Percentiles rank a stretch among this genome's conserved stretches.
These are phyloP conservation scores for Magnolia officinalis DNA, from an alignment of 164 flowering plant species.

Conservation along the genomic window DNA sequence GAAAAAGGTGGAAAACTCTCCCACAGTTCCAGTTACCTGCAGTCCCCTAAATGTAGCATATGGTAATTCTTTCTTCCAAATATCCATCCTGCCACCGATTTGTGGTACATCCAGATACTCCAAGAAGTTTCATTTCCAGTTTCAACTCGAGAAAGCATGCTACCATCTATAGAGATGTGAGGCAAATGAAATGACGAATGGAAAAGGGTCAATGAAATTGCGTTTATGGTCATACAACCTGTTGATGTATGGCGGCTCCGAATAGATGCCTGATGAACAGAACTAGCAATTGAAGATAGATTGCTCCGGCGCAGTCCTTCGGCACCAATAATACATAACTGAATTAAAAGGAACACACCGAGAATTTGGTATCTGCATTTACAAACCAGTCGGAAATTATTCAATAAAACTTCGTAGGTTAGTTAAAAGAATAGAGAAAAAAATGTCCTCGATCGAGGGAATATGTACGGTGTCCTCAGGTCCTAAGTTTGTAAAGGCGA, in stretches of 20 bases:
- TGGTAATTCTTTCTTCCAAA: too few species aligned
- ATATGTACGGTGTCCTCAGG: too few species aligned
- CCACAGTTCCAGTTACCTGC: too few species aligned
- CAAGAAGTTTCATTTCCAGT: background rate
- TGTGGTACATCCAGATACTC: background rate
- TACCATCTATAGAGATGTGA: background rate
- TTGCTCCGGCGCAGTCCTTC: constrained; percentile 82
- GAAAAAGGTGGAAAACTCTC: too few species aligned
- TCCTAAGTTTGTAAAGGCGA: too few species aligned
- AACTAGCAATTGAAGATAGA: constrained; percentile 73
- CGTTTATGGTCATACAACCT: constrained; percentile 33
- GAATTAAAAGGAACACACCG: constrained; percentile 87
- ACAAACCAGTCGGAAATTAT: constrained; percentile 4
- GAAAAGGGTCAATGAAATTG: background rate
- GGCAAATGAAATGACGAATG: background rate
- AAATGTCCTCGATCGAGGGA: too few species aligned
- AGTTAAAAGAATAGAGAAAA: too few species aligned
- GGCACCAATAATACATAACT: constrained; percentile 86
- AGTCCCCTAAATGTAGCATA: too few species aligned
- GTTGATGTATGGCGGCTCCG: constrained; percentile 51
- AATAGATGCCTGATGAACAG: constrained; percentile 62
- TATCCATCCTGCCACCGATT: too few species aligned
- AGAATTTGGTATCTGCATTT: constrained; percentile 85
- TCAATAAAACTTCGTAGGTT: too few species aligned
- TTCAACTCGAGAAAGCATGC: background rate